Base-by-base conservation (phyloP, 148 eudicot species). In the Vaccinium corymbosum region DNA sequence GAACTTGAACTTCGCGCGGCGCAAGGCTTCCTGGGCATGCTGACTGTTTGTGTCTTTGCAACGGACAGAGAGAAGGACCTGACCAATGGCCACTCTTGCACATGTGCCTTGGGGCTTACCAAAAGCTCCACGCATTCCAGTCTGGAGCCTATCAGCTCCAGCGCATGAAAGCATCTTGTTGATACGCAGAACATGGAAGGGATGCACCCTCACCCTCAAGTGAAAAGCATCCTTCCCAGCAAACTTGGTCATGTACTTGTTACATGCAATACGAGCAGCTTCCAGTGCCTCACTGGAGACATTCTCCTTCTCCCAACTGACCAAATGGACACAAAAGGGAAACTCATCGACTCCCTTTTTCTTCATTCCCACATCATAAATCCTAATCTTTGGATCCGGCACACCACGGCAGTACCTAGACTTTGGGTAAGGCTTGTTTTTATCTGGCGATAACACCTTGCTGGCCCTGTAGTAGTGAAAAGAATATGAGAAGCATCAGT, bases 91-190 rank as follows among this genome's bases (percentile, higher is more conserved):
- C 32, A 89, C 91, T 55, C 91, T 86, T 14, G 91, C 91, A 76
- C 89, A 89, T 0, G 61, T 57, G 3, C 91, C 91, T 50, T 83
- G 88, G 10, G 91, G 91, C 84, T 89, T 89, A 11, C 91, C 91
- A 50, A 89, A 89, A 15, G 91, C 91, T 42, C 91, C 91, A 66
- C 91, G 83, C 91, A 87, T 89, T 25, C 91, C 91, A 46, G 91
- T 89, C 74, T 89, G 91, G 87, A 89, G 91, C 88, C 91, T 89
- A 89, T 89, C 91, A 87, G 91, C 91, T 59, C 91, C 91, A 84
- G 91, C 91, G 84, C 91, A 89, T 0, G 91, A 89, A 79, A 89
- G 83, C 91, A 89, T 89, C 76, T 89, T 89, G 82, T 89, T 89
- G 80, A 89, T 89, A 64, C 89, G 88, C 29, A 89, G 56, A 55